phyloP scores from a whole-genome alignment of 2,329 filamentous ascomycete species.

The Tympanopsis confertula region DNA sequence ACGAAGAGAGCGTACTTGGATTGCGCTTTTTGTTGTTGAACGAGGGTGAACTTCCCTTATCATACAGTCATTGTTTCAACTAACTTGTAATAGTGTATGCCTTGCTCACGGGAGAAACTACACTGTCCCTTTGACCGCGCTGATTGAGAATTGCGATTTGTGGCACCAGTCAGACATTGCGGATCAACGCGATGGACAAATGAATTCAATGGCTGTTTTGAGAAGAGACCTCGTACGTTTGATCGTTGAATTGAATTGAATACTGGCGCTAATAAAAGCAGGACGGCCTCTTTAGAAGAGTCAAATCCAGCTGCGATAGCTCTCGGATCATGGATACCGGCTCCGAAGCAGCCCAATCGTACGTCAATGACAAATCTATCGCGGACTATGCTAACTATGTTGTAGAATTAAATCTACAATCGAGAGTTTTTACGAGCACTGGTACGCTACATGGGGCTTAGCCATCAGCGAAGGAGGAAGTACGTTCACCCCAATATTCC shows the following conservation, averaged over 20 bases:
- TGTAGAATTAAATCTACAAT: slow-evolving; percentile 43
- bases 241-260: not conserved
- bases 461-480: slow-evolving; percentile 40
- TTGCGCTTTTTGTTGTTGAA: slow-evolving; percentile 62
- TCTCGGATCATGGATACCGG: slow-evolving; percentile 37
- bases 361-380: slow-evolving; percentile 5
- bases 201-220: slow-evolving; percentile 61
- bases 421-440: slow-evolving; percentile 53
- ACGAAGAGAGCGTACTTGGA: slow-evolving; percentile 57
- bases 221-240: slow-evolving; percentile 48
- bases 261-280: slow-evolving; percentile 9
- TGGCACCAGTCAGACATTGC: slow-evolving; percentile 56
- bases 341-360: slow-evolving; percentile 39
- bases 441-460: slow-evolving; percentile 51
- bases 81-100: slow-evolving; percentile 38
- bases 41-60: slow-evolving; percentile 34
- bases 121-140: slow-evolving; percentile 52
- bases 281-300: slow-evolving; percentile 43
- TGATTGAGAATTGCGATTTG: slow-evolving; percentile 55
- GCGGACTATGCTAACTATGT: slow-evolving; percentile 8
- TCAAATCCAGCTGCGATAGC: slow-evolving; percentile 47
- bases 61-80: not conserved
- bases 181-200: slow-evolving; percentile 57
- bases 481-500: slow-evolving; percentile 12
- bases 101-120: slow-evolving; percentile 59